These are phyloP conservation scores for Apophysomyces sp. DNA, from an alignment of 371 early-diverging fungal genomes.

Conservation along the genomic window DNA sequence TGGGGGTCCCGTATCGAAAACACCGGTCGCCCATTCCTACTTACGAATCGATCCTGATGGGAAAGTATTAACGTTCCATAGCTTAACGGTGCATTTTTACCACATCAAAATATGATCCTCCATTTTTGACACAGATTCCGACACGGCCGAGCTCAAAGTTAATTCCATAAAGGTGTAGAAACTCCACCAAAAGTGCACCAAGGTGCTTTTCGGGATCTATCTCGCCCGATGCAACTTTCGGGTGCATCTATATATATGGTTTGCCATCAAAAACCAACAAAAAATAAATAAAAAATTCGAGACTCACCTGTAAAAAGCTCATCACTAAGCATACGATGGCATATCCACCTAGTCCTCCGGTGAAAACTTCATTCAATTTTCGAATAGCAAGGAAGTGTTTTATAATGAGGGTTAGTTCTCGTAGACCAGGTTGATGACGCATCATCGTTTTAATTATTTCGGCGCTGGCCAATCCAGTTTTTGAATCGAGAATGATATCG, in stretches of 20 bases:
- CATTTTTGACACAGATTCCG: slow-evolving; percentile 65
- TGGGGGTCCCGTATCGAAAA: slow-evolving; percentile 64
- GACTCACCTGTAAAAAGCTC: slow-evolving; percentile 74
- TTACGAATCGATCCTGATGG: not conserved
- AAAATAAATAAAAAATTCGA: not conserved
- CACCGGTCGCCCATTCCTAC: slow-evolving; percentile 20
- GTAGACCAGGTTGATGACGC: slow-evolving; percentile 57
- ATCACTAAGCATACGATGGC: slow-evolving; percentile 82
- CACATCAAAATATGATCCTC: slow-evolving; percentile 65
- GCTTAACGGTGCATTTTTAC: slow-evolving; percentile 9
- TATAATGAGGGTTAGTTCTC: slow-evolving; percentile 71
- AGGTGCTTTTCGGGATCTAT: slow-evolving; percentile 80
- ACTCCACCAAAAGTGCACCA: slow-evolving; percentile 90
- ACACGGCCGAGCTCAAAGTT: slow-evolving; percentile 68
- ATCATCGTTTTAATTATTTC: slow-evolving; percentile 56
- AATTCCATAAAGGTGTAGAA: slow-evolving; percentile 93
- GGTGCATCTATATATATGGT: slow-evolving; percentile 82
- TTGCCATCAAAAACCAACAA: not conserved
- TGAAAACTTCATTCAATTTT: slow-evolving; percentile 85
- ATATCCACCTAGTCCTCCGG: slow-evolving; percentile 96
- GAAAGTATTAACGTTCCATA: not conserved
- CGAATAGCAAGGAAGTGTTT: slow-evolving; percentile 83
- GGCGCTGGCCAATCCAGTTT: slow-evolving; percentile 68
- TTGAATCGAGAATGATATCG: slow-evolving; percentile 83
- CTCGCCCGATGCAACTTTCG: slow-evolving; percentile 63